These are phyloP conservation scores for Paracoccidioides lutzii DNA, from an alignment of 2,329 filamentous ascomycete genomes.

Conservation along the genomic window DNA sequence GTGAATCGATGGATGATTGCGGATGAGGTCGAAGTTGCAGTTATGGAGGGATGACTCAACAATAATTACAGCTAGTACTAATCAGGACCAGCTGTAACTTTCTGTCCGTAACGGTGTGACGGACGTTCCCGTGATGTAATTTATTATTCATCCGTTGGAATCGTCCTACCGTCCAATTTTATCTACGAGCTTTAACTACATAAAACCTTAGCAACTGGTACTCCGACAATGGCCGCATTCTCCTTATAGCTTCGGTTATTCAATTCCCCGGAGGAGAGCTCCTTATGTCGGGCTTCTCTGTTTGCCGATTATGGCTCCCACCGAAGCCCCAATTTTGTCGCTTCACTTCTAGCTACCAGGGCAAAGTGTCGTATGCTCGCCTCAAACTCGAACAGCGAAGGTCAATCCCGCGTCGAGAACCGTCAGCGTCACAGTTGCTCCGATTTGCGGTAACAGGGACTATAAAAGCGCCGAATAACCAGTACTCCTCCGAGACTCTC, in stretches of 20 bases:
- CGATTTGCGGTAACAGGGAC: slow-evolving; percentile 21
- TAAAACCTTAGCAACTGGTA: not conserved
- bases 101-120: not conserved
- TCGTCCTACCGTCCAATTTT: not conserved
- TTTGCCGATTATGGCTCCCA: slow-evolving; percentile 1
- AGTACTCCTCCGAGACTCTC: slow-evolving; percentile 3
- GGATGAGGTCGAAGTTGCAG: not conserved
- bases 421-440: slow-evolving; percentile 20
- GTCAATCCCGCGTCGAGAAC: slow-evolving; percentile 4
- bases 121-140: not conserved
- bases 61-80: not conserved
- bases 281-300: not conserved
- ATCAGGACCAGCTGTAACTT: not conserved
- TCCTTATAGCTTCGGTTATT: not conserved
- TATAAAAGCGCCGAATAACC: slow-evolving; percentile 5
- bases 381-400: not conserved
- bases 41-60: not conserved
- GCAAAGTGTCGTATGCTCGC: not conserved
- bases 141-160: not conserved
- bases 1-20: not conserved
- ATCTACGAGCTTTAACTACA: not conserved
- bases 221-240: not conserved
- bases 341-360: not conserved
- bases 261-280: not conserved
- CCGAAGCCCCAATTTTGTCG: not conserved